Base-by-base conservation (phyloP, 225 moss, liverwort and hornwort species). In the Marchantia paleacea region DNA sequence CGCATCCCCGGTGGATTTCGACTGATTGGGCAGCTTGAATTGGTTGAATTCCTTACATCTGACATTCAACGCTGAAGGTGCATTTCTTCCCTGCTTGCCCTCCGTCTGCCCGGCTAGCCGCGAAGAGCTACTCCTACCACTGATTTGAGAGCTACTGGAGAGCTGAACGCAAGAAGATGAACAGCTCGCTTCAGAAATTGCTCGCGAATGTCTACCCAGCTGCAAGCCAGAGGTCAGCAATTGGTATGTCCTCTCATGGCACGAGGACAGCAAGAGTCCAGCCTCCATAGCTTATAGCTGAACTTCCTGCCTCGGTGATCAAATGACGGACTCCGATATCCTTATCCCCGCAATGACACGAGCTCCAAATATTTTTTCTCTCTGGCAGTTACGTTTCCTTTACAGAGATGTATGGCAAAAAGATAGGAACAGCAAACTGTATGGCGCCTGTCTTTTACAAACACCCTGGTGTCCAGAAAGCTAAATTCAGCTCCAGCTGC, bases 11-110 rank as follows among this genome's bases (percentile, higher is more conserved):
- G 80, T 25, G 9, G 14, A 18, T 72, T 80, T 72, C 30, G 55
- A 55, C 29, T 48, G 28, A 72, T 80, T 80, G 25, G 72, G 72
- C 11, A 61, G 66, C 64, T 78, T 78, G 25, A 78, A 78, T 19
- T 61, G 78, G 61, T 64, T 78, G 48, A 64, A 70, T 54, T 19
- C 48, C 55, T 55, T 57, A 25, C 80, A 71, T 12, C 80, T 70
- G 18, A 72, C 26, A 24, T 66, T 26, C 78, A 78, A 12, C 14
- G 52, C 64, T 64, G 64, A 48, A 12, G 77, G 47, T 16, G 31
- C 75, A 30, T 60, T 20, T 14, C 57, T 60, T 19, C 15, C 50
- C 48, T 26, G 50, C 78, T 25, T 78, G 51, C 7, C 25, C 49
- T 13, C 1, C 65, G 49, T 51, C 14, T 67, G 31, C 57, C 77